Conservation (phyloP, 1,284 basidiomycete species). For the Irpex rosettiformis region DNA sequence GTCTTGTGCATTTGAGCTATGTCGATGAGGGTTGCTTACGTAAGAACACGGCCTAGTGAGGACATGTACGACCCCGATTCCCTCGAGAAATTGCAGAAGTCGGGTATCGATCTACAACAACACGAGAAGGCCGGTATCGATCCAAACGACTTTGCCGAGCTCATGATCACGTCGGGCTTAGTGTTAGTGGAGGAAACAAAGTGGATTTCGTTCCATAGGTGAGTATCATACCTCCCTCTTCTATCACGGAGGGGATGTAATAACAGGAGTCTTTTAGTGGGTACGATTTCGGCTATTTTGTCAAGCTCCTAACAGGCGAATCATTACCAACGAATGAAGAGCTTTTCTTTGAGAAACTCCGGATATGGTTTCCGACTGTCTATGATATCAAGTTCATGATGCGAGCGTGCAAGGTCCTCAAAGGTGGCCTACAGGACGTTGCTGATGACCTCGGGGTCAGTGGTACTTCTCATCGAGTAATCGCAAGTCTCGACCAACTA, state of each 20-base stretch:
- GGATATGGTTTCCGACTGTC: constrained; percentile 94
- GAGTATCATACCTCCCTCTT: constrained; percentile 30
- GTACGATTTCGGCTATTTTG: constrained; percentile 98
- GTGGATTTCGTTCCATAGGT: constrained; percentile 99
- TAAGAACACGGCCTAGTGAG: constrained; percentile 49
- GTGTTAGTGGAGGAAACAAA: constrained; percentile 88
- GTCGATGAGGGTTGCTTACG: constrained; percentile 18
- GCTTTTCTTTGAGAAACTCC: constrained; percentile 86
- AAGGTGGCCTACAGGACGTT: constrained; percentile 94
- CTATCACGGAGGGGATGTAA: not conserved
- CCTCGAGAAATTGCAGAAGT: constrained; percentile 91
- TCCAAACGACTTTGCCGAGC: constrained; percentile 95
- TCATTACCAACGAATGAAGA: constrained; percentile 89
- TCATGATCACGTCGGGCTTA: constrained; percentile 94
- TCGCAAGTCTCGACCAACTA: not conserved
- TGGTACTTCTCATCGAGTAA: constrained; percentile 5
- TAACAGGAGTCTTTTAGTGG: constrained; percentile 55
- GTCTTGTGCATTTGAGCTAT: not conserved
- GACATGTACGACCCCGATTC: constrained; percentile 99
- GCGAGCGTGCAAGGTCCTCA: constrained; percentile 83
- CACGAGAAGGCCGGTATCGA: constrained; percentile 92
- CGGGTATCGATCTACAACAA: constrained; percentile 93
- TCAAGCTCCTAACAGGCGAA: constrained; percentile 89
- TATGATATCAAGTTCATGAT: constrained; percentile 99
- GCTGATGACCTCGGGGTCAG: constrained; percentile 88